Base-by-base conservation (phyloP, 1,284 basidiomycete genomes). In the Phylloporus sp. region DNA sequence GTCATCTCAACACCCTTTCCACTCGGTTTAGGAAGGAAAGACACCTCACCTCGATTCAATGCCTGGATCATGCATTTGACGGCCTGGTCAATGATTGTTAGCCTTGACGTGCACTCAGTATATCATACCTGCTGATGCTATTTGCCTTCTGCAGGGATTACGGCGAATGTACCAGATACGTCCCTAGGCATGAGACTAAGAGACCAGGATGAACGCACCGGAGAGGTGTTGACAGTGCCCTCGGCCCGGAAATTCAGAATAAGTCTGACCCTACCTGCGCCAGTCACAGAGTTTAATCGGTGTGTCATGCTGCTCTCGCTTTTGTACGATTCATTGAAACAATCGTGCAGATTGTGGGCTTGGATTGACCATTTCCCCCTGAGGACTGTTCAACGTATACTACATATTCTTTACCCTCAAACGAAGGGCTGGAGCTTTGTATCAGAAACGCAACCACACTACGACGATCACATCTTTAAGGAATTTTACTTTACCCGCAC, bases 341-440 rank as follows among this genome's bases (percentile, higher is more conserved):
- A 1, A 6, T 42, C 32, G 12, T 44, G 56, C 52, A 84, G 81
- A 34, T 67, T 81, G 12, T 70, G 70, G 50, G 65, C 69, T 31
- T 85, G 82, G 82, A 66, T 84, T 42, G 70, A 73, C 50, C 72
- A 77, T 51, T 78, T 78, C 42, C 82, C 83, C 10, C 62, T 85
- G 50, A 74, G 74, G 64, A 84, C 83, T 1, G 74, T 75, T 3
- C 77, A 82, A 58, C 75, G 80, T n/a, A 70, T 80, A 26, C 64
- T 84, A 57, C 83, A 84, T 61, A 70, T 80, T 24, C 68, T 77
- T 46, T 78, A 76, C 49, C 78, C 78, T 28, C 66, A 76, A n/a
- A 76, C 76, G 28, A 68, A 63, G 47, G 63, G 74, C 51, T 79
- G 78, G 77, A 59, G 66, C 54, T 76, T 81, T 57, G 65, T 71